Percentiles rank a stretch among this genome's conserved stretches.
These are phyloP conservation scores for Curvularia verruculosa DNA, from an alignment of 2,329 filamentous ascomycete species.

Conservation along the genomic window DNA sequence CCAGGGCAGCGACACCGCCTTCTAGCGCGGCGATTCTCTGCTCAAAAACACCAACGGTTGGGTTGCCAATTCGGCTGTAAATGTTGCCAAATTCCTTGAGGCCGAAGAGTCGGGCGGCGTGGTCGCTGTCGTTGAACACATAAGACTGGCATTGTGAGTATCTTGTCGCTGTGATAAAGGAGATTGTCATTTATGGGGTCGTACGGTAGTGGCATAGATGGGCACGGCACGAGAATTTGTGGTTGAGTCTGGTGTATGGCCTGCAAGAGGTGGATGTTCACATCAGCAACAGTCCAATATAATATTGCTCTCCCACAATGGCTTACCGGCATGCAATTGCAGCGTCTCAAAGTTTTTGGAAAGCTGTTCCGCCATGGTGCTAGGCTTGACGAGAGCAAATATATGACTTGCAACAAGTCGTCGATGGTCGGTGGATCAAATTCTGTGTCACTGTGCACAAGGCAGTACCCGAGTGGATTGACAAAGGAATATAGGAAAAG, in stretches of 20 bases:
- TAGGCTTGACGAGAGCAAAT: background rate
- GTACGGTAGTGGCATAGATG: constrained; percentile 88
- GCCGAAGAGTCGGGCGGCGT: constrained; percentile 91
- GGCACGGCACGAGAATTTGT: constrained; percentile 92
- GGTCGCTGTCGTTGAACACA: constrained; percentile 93
- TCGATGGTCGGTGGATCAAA: background rate
- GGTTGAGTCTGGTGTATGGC: constrained; percentile 74
- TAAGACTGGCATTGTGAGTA: constrained; percentile 66
- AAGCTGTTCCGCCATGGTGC: constrained; percentile 48
- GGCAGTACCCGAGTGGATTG: background rate
- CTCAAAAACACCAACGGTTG: constrained; percentile 94
- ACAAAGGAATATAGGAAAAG: background rate
- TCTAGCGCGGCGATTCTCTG: constrained; percentile 96
- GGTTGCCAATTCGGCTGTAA: constrained; percentile 83
- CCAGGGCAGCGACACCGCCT: constrained; percentile 85
- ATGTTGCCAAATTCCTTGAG: constrained; percentile 98
- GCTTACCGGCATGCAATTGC: constrained; percentile 57
- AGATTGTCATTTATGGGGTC: constrained; percentile 17
- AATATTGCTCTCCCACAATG: background rate
- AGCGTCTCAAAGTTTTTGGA: constrained; percentile 58
- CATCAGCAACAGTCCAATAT: constrained; percentile 1
- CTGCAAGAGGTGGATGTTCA: constrained; percentile 52
- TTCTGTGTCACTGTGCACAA: background rate
- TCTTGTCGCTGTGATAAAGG: background rate
- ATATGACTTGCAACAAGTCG: background rate